Conservation (phyloP, 495 filamentous ascomycete species). For the Alectoria sarmentosa region DNA sequence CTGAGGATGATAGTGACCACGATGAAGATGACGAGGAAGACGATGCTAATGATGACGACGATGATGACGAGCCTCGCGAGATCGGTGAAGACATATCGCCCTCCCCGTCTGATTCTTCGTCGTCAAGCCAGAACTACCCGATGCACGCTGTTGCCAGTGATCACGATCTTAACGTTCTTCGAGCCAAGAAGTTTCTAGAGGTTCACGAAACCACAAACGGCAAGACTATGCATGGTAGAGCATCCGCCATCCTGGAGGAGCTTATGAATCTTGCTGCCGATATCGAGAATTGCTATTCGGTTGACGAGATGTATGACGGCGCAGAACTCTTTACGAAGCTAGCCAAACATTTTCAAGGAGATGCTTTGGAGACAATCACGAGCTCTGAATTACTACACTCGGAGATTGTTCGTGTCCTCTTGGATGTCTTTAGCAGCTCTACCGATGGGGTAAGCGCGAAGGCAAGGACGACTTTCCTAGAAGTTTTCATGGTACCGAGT, state of each 20-base stretch:
- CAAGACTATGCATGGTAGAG: slow-evolving; percentile 67
- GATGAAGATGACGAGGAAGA: slow-evolving; percentile 47
- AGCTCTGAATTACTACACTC: slow-evolving; percentile 92
- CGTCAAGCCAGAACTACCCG: slow-evolving; percentile 38
- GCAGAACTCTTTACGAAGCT: slow-evolving; percentile 64
- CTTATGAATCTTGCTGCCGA: slow-evolving; percentile 64
- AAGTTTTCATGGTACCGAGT: slow-evolving; percentile 85
- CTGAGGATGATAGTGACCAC: slow-evolving; percentile 32
- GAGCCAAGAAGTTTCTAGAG: slow-evolving; percentile 76
- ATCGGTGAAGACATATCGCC: slow-evolving; percentile 57
- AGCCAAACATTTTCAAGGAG: slow-evolving; percentile 81
- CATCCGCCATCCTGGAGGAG: slow-evolving; percentile 62
- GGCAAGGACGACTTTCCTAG: slow-evolving; percentile 76
- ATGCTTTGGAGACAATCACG: slow-evolving; percentile 88
- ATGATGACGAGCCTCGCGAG: slow-evolving; percentile 54
- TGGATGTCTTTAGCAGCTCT: slow-evolving; percentile 70
- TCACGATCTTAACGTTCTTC: slow-evolving; percentile 63
- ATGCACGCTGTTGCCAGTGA: slow-evolving; percentile 48
- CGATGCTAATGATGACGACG: slow-evolving; percentile 48
- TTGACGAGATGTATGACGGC: slow-evolving; percentile 46
- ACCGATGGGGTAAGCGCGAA: slow-evolving; percentile 36
- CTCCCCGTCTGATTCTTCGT: slow-evolving; percentile 57
- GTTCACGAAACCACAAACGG: slow-evolving; percentile 69
- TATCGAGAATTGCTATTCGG: slow-evolving; percentile 61
- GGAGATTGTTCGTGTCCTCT: slow-evolving; percentile 73